These are phyloP conservation scores for Graphiopsis chlorocephala DNA, from an alignment of 2,329 filamentous ascomycete genomes.

Conservation along the genomic window DNA sequence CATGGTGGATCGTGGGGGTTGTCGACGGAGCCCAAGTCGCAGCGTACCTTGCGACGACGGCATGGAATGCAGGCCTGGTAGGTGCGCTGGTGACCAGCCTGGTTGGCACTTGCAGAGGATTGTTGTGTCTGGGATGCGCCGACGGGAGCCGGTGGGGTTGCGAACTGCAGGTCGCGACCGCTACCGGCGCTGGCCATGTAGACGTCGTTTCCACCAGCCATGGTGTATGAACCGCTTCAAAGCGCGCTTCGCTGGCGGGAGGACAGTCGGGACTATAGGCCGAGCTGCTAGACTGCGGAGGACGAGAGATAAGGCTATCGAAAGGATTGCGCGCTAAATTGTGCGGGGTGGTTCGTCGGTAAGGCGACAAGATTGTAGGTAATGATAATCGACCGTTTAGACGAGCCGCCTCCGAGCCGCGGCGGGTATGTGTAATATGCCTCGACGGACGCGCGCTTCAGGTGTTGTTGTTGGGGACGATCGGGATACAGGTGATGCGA, in stretches of 20 bases:
- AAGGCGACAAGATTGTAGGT: slow-evolving; percentile 3
- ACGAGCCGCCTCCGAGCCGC: slow-evolving; percentile 1
- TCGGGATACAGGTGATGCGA: slow-evolving; percentile 23
- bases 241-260: slow-evolving; percentile 11
- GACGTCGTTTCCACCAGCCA: slow-evolving; percentile 11
- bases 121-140: not conserved
- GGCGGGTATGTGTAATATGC: not conserved
- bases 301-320: slow-evolving; percentile 4
- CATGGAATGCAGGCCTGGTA: slow-evolving; percentile 52
- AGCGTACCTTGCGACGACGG: slow-evolving; percentile 56
- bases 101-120: slow-evolving; percentile 1
- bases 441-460: slow-evolving; percentile 15
- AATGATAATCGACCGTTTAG: not conserved
- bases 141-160: slow-evolving; percentile 2
- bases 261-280: not conserved
- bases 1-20: slow-evolving; percentile 93
- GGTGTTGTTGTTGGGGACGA: slow-evolving; percentile 31
- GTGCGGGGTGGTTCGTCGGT: slow-evolving; percentile 1
- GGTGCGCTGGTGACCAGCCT: slow-evolving; percentile 26
- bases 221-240: slow-evolving; percentile 20
- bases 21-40: slow-evolving; percentile 71
- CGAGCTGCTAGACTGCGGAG: slow-evolving; percentile 8
- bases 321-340: slow-evolving; percentile 3
- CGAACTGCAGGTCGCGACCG: not conserved
- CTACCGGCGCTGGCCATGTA: slow-evolving; percentile 12